Conservation (phyloP, 2,329 filamentous ascomycete genomes). For the Arachnomyces sp. region DNA sequence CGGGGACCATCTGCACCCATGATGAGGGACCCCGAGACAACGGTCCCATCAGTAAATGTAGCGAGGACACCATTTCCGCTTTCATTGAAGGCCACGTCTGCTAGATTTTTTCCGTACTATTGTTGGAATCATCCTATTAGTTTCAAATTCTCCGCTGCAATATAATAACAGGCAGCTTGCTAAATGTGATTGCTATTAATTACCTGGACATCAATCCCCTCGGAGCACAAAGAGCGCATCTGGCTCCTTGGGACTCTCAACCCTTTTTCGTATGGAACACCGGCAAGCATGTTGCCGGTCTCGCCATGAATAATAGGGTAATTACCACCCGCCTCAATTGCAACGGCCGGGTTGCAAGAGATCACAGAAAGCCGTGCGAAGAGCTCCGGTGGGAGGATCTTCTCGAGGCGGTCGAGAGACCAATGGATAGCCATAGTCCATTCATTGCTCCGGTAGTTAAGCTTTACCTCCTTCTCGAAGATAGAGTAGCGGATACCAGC, state of each 20-base stretch:
- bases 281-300: constrained; percentile 13
- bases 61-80: constrained; percentile 10
- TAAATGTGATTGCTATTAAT: too few species aligned
- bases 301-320: constrained; percentile 17
- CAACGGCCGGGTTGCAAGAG: constrained; percentile 16
- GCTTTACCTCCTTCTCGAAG: constrained; percentile 16
- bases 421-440: constrained; percentile 24
- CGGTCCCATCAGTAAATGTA: constrained; percentile 14
- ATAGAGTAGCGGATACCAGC: constrained; percentile 15
- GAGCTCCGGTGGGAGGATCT: constrained; percentile 12
- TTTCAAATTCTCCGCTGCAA: too few species aligned
- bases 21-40: constrained; percentile 13
- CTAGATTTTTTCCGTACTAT: constrained; percentile 17
- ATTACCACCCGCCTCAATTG: constrained; percentile 12
- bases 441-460: constrained; percentile 19
- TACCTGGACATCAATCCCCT: constrained; percentile 17
- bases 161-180: too few species aligned
- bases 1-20: constrained; percentile 18
- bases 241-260: constrained; percentile 18
- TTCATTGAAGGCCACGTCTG: constrained; percentile 10
- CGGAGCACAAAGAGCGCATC: constrained; percentile 15
- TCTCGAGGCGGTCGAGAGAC: constrained; percentile 14
- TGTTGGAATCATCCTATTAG: too few species aligned
- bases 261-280: constrained; percentile 15
- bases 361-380: constrained; percentile 14